Base-by-base conservation (phyloP, 768 basidiomycete species). In the Xerocomellus amylosporus region DNA sequence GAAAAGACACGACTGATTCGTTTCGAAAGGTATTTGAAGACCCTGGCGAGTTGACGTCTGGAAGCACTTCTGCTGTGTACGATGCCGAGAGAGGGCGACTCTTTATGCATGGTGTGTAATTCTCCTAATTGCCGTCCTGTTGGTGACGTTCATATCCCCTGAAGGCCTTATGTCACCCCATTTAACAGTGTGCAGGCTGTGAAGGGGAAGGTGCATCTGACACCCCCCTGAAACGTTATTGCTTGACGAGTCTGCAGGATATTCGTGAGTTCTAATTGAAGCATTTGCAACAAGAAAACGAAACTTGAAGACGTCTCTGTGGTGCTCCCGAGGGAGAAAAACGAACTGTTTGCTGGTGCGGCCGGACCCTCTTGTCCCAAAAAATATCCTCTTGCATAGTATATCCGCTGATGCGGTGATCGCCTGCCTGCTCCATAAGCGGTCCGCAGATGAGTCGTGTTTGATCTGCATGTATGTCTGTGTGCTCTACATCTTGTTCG, bases 1-100 rank as follows among this genome's bases (percentile, higher is more conserved):
- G n/a, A n/a, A n/a, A 15, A 8, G 10, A 12, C 12, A 15, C n/a
- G 13, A 8, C 38, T 55, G 56, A 61, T 38, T 47, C 43, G 40
- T 62, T 54, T 33, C 41, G 5, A 14, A 57, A 88, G 85, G 74
- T 81, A 10, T 88, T 90, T 54, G 84, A 88, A 65, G 86, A 90
- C 65, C 74, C 83, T 54, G 87, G 88, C 9, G 70, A 64, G 4
- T 46, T 85, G 24, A 79, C 80, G 12, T 80, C 80, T 15, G 83
- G 78, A 8, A 71, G 76, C 34, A 90, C 88, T 2, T 73, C 78
- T 2, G 85, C 71, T 3, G 83, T 74, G 15, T 79, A 84, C 59
- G 85, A 87, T 61, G 67, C 78, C 3, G 60, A 77, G 58, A 73
- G 81, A 45, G 68, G 71, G 19, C 73, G 62, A 34, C 62, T 89